Evolutionary conservation across 2,329 filamentous ascomycete genomes (phyloP), one percentile per base, ranked within the genome.

Genomic region (Penicillium sp.): DNA sequence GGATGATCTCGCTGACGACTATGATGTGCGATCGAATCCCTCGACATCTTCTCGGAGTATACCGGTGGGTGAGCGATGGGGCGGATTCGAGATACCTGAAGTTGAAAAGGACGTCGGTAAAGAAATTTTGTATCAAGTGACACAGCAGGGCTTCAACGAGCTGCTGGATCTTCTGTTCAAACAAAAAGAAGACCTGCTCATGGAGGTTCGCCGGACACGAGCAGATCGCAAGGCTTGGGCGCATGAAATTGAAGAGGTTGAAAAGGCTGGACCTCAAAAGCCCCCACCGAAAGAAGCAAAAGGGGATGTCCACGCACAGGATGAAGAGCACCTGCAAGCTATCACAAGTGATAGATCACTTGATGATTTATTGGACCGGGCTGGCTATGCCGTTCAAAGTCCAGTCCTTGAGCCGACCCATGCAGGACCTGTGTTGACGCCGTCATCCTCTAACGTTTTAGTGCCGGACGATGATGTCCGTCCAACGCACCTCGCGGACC

Each of bases 71-170:
- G 82, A 89, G 60, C 74, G 82, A 40, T 87, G 82, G 81, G 82
- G 82, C 32, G 82, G 82, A 12, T 82, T 85, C 61, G 84, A 87
- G 35, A 80, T 93, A 11, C 84, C 85, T 1, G 79, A 85, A 48
- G 81, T 83, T 1, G 88, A 95, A 60, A 76, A 76, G 42, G 88
- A 95, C 59, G 80, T 86, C 4, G 87, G 86, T 25, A 86, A 84
- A 51, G 87, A 96, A 57, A 84, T 95, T 3, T 69, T 96, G 1
- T 95, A 94, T 56, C 85, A 95, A 60, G 80, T 93, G 20, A 88
- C 86, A 0, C 88, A 95, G 61, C 84, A 95, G 62, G 84, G 87
- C 0, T 86, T 95, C 67, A 95, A 96, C 55, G 88, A 96, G 64
- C 71, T 96, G 2, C 76, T 98, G 0, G 86, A 96, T 56, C 75